phyloP scores from a whole-genome alignment of 164 flowering plant genomes.

The Piper longum region DNA sequence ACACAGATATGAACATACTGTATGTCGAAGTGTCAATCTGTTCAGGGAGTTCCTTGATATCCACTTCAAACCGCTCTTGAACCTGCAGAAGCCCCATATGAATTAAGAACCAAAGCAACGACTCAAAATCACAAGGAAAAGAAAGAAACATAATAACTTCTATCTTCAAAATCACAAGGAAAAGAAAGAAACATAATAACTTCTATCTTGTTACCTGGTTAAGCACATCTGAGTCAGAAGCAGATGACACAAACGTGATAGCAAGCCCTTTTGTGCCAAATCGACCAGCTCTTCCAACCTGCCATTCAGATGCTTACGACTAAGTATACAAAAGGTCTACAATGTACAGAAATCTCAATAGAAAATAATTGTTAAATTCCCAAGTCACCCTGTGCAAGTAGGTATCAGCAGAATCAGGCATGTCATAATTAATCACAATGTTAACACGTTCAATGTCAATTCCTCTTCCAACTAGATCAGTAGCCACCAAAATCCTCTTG shows the following conservation, averaged over 20 bases:
- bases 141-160: not conserved
- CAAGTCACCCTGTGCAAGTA: slow-evolving; percentile 72
- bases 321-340: too few relatives aligned
- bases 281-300: slow-evolving; percentile 99
- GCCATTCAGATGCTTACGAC: not conserved
- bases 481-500: slow-evolving; percentile 90
- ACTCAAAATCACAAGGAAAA: not conserved
- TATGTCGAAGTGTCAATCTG: slow-evolving; percentile 95
- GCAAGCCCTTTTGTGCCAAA: slow-evolving; percentile 98
- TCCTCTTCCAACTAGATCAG: slow-evolving; percentile 96
- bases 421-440: slow-evolving; percentile 95
- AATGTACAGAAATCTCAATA: not conserved
- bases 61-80: slow-evolving; percentile 94
- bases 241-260: slow-evolving; percentile 86
- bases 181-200: not conserved
- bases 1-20: slow-evolving; percentile 37
- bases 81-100: slow-evolving; percentile 31
- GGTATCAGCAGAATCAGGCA: slow-evolving; percentile 99
- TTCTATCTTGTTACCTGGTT: slow-evolving; percentile 46
- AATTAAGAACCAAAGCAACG: not conserved
- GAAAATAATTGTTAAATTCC: too few relatives aligned
- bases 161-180: not conserved
- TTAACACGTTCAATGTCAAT: slow-evolving; percentile 95
- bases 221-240: slow-evolving; percentile 84
- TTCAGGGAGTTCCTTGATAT: slow-evolving; percentile 97